Conservation (phyloP, 2,329 filamentous ascomycete species). For the Sclerotiophoma versabilis region DNA sequence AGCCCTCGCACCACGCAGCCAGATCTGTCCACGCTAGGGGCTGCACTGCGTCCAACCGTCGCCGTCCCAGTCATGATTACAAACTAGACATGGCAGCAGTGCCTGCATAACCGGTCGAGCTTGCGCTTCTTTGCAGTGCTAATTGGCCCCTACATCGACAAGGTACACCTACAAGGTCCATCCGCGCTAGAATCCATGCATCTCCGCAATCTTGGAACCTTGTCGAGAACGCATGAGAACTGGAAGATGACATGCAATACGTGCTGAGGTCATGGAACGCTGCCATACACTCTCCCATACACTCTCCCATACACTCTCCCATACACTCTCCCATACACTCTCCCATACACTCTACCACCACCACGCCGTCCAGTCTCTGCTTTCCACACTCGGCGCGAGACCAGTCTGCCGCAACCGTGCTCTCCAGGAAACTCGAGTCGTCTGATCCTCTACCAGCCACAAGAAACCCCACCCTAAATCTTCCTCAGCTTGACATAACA, state of each 20-base stretch:
- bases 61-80: background rate
- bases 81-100: background rate
- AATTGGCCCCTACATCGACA: background rate
- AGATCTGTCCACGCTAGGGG: constrained; percentile 1
- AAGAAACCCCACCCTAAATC: too few species aligned
- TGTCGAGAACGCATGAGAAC: background rate
- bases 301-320: too few species aligned
- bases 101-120: background rate
- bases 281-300: too few species aligned
- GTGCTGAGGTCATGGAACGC: too few species aligned
- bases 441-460: too few species aligned
- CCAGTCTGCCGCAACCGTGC: too few species aligned
- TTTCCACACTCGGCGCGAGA: too few species aligned
- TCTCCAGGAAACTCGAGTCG: too few species aligned
- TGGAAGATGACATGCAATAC: background rate
- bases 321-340: too few species aligned
- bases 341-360: too few species aligned
- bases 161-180: background rate
- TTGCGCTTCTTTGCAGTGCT: background rate
- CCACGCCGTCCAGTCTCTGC: too few species aligned
- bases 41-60: background rate
- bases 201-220: background rate
- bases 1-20: background rate
- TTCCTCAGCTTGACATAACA: too few species aligned
- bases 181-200: background rate